Percentiles rank a stretch among this genome's conserved stretches.
Conservation (phyloP, 345 rosid genomes). For the Ceriops decandra region DNA sequence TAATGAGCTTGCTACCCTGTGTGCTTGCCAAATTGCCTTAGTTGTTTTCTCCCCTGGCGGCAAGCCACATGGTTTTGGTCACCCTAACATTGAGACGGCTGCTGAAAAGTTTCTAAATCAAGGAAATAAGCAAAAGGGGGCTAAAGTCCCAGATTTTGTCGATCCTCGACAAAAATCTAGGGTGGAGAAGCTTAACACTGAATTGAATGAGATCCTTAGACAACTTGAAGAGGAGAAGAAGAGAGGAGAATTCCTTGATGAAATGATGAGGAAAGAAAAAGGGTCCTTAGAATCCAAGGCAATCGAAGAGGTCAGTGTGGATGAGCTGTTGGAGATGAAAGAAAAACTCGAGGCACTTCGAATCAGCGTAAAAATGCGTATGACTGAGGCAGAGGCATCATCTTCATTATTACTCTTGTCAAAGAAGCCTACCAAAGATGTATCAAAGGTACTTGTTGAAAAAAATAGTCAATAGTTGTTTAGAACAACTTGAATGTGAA, state of each 20-base stretch:
- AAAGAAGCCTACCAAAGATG: no score
- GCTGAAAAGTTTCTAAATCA: conserved; percentile 11
- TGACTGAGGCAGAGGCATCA: conserved; percentile 17
- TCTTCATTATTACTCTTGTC: conserved; percentile 11
- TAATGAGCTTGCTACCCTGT: conserved; percentile 19
- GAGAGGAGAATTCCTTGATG: conserved; percentile 4
- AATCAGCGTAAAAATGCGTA: neutral
- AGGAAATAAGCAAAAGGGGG: neutral
- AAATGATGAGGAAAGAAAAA: conserved; percentile 2
- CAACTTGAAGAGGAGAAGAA: conserved; percentile 18
- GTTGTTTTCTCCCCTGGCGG: conserved; percentile 28
- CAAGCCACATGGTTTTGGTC: conserved; percentile 16
- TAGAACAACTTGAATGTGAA: neutral
- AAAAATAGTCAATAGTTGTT: neutral
- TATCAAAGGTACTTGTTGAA: neutral
- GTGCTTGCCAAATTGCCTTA: conserved; percentile 13
- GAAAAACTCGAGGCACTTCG: conserved; percentile 8
- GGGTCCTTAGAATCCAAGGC: neutral
- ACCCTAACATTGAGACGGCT: conserved; percentile 3
- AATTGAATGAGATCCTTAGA: conserved; percentile 7
- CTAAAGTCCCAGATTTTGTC: neutral
- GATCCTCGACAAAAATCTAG: neutral
- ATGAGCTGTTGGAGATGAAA: conserved; percentile 11
- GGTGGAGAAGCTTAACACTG: conserved; percentile 1
- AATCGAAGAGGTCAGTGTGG: neutral